Evolutionary conservation across 2,329 filamentous ascomycete genomes (phyloP).

Genomic region (Penicillium sp.): DNA sequence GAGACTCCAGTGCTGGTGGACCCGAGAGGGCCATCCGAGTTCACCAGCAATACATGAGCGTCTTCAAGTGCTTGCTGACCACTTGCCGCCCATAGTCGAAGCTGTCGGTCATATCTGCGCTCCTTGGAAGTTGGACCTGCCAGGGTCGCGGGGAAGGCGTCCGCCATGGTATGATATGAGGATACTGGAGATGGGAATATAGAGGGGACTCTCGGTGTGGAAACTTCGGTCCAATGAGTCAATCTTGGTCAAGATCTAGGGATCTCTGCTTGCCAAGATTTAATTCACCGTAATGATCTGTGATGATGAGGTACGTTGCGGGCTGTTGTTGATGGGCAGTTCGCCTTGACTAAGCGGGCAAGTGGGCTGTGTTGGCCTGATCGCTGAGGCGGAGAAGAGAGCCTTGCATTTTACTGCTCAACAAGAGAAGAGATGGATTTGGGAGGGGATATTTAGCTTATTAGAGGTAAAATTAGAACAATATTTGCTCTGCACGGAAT

Average conservation of each 20-base stretch:
- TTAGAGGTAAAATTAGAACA: too few species aligned
- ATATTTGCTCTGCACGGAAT: too few species aligned
- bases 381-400: neutral
- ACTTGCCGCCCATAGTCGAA: slow-evolving; percentile 91
- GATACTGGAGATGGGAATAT: neutral
- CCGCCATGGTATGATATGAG: slow-evolving; percentile 34
- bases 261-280: neutral
- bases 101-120: slow-evolving; percentile 90
- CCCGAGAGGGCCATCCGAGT: slow-evolving; percentile 59
- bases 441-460: too few species aligned
- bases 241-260: neutral
- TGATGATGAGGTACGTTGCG: neutral
- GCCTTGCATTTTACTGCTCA: neutral
- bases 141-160: slow-evolving; percentile 39
- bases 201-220: neutral
- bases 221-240: neutral
- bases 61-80: slow-evolving; percentile 90
- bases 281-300: neutral
- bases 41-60: slow-evolving; percentile 87
- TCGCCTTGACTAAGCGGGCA: slow-evolving; percentile 10
- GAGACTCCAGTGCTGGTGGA: slow-evolving; percentile 56
- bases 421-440: too few species aligned
- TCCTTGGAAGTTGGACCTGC: slow-evolving; percentile 63
- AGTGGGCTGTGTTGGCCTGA: neutral
- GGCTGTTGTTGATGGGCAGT: slow-evolving; percentile 6